Conservation (phyloP, 495 filamentous ascomycete genomes). For the Aspergillus funiculosus region DNA sequence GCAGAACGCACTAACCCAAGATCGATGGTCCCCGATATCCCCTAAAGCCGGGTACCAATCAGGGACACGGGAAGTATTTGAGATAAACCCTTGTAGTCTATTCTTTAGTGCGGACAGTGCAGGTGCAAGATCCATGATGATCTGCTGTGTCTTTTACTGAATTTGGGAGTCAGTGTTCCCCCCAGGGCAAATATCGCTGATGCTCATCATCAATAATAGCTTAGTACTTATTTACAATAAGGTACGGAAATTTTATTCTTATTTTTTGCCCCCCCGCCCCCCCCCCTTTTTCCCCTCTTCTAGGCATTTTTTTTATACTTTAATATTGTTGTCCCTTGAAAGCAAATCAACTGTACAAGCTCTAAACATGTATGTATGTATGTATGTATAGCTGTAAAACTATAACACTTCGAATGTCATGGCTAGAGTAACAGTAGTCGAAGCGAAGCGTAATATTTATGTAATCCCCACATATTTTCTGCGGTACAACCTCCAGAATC, state of each 20-base stretch:
- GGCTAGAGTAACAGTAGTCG: too few species aligned
- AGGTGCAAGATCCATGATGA: slow-evolving; percentile 17
- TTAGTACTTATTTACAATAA: too few species aligned
- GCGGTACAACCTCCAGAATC: slow-evolving; percentile 10
- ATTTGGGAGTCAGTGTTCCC: neutral
- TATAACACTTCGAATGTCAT: too few species aligned
- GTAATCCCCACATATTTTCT: slow-evolving; percentile 6
- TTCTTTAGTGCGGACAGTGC: slow-evolving; percentile 20
- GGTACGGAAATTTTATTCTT: slow-evolving; percentile 1
- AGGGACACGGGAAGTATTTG: slow-evolving; percentile 34
- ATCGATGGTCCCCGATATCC: slow-evolving; percentile 16
- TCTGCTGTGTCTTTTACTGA: slow-evolving; percentile 6
- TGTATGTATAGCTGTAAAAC: too few species aligned
- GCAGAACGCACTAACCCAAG: slow-evolving; percentile 9
- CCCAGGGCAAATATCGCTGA: too few species aligned
- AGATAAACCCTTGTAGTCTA: slow-evolving; percentile 33
- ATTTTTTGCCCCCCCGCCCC: too few species aligned
- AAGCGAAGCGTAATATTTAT: neutral
- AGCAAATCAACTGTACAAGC: neutral
- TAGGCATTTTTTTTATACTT: neutral
- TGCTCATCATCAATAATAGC: neutral
- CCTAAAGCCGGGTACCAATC: slow-evolving; percentile 27
- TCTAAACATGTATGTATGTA: too few species aligned
- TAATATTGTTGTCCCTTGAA: neutral
- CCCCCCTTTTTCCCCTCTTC: neutral